Evolutionary conservation across 1,139 yeast species (phyloP), one percentile per base, ranked within the genome.

Genomic region (Kurtzmaniella natalensis): DNA sequence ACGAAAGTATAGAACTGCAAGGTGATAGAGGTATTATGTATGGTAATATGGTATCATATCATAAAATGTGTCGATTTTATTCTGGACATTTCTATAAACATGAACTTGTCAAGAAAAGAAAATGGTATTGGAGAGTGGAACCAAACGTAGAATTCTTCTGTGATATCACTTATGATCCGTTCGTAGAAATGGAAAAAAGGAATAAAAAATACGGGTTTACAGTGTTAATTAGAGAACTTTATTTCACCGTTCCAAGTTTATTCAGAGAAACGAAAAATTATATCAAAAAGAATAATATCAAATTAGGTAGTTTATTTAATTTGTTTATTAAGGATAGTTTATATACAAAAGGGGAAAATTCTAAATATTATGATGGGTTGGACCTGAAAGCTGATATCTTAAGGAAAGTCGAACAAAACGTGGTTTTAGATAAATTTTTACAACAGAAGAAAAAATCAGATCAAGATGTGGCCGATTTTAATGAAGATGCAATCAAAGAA

Each of bases 141-240:
- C 94, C 94, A n/a, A 63, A 64, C 33, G 86, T 87, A 1, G 81
- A 85, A 43, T 88, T 85, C 54, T 87, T 70, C 51, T 89, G 97
- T 59, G 96, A 88, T 55, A 61, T 87, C 33, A 83, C 95, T 0
- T 87, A 88, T 58, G 96, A 89, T 57, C 95, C 96, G 14, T 89
- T 89, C 52, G 48, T 72, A 18, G 88, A 82, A 48, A 86, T 89
- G 96, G 76, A 75, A 35, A 68, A 64, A 36, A 51, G 57, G 37
- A 74, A 76, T 30, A 88, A 88, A 56, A 77, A 74, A 44, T 88
- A 88, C 50, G 96, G 96, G 0, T 89, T 85, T 55, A 85, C 84
- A 9, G 80, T 88, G 14, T 64, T 83, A 37, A 74, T 88, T 36
- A 72, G 75, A 39, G 96, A 88, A 53, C 63, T 87, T 32, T 73